phyloP scores from a whole-genome alignment of 2,329 filamentous ascomycete genomes.

The Grosmannia clavigera region DNA sequence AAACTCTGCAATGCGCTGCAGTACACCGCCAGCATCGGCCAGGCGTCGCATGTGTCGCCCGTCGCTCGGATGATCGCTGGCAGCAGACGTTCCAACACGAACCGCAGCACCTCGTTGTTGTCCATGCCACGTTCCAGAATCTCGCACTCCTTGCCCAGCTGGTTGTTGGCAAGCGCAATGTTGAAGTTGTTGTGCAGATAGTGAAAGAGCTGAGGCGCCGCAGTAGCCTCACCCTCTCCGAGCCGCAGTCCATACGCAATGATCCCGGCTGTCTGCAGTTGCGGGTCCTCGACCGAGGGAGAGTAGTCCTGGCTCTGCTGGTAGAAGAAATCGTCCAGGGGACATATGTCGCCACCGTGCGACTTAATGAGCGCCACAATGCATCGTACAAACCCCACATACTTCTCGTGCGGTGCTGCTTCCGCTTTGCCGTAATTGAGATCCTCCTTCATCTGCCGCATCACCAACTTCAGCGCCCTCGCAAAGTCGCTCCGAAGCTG shows the following conservation, averaged over 20 bases:
- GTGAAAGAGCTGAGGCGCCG: conserved; percentile 39
- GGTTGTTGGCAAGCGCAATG: conserved; percentile 35
- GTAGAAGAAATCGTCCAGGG: conserved; percentile 43
- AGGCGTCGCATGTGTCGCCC: conserved; percentile 23
- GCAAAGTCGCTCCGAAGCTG: conserved; percentile 28
- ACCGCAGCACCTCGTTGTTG: conserved; percentile 30
- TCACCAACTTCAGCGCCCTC: conserved; percentile 30
- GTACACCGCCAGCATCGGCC: conserved; percentile 39
- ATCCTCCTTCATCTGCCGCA: conserved; percentile 43
- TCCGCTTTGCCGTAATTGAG: conserved; percentile 24
- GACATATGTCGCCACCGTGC: conserved; percentile 39
- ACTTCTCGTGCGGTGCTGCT: conserved; percentile 29
- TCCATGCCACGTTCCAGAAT: conserved; percentile 37
- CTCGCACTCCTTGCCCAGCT: conserved; percentile 30
- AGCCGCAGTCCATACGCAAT: conserved; percentile 43
- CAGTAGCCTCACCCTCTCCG: conserved; percentile 36
- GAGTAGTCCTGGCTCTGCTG: conserved; percentile 43
- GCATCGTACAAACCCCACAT: conserved; percentile 38
- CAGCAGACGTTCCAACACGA: conserved; percentile 39
- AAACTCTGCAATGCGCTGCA: conserved; percentile 26
- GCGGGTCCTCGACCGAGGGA: conserved; percentile 41
- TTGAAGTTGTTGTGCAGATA: conserved; percentile 47
- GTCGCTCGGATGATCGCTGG: conserved; percentile 36
- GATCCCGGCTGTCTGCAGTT: conserved; percentile 42
- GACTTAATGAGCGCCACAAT: conserved; percentile 42